These are phyloP conservation scores for Brassica juncea DNA, from an alignment of 345 rosid genomes.

Conservation along the genomic window DNA sequence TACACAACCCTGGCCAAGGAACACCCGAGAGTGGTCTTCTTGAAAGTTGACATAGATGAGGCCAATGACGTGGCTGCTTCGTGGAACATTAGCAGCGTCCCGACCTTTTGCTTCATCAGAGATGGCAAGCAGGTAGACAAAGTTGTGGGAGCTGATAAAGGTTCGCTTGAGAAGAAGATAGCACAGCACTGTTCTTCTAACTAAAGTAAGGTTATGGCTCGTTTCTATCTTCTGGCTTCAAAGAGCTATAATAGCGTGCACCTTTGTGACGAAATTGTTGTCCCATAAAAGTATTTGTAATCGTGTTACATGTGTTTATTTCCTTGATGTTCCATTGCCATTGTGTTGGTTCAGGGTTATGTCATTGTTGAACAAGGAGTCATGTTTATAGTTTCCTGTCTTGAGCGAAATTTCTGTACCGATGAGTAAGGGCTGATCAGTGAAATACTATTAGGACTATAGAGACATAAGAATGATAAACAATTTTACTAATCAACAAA, in stretches of 20 bases:
- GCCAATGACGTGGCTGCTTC: slow-evolving; percentile 41
- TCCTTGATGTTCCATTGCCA: neutral
- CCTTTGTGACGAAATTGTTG: slow-evolving; percentile 6
- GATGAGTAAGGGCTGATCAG: neutral
- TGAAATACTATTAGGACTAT: neutral
- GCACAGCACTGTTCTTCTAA: slow-evolving; percentile 53
- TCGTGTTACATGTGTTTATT: slow-evolving; percentile 4
- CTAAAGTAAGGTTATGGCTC: neutral
- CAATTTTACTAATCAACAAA: too few relatives aligned
- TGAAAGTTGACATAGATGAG: slow-evolving; percentile 61
- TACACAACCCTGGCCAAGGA: slow-evolving; percentile 71
- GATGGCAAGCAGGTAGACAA: slow-evolving; percentile 83
- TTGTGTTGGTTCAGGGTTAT: neutral
- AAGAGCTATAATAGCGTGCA: neutral
- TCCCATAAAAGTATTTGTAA: slow-evolving; percentile 10
- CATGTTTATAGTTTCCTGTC: neutral
- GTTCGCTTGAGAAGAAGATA: slow-evolving; percentile 65
- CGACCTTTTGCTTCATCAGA: slow-evolving; percentile 66
- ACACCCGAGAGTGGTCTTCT: slow-evolving; percentile 66
- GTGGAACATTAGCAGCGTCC: slow-evolving; percentile 82
- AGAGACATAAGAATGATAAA: too few relatives aligned
- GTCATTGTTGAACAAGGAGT: neutral
- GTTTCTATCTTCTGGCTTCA: neutral
- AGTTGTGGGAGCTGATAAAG: slow-evolving; percentile 86
- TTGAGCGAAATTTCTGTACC: neutral